Evolutionary conservation across 176 grass and related monocot species (phyloP).

Genomic region (Zizania latifolia): DNA sequence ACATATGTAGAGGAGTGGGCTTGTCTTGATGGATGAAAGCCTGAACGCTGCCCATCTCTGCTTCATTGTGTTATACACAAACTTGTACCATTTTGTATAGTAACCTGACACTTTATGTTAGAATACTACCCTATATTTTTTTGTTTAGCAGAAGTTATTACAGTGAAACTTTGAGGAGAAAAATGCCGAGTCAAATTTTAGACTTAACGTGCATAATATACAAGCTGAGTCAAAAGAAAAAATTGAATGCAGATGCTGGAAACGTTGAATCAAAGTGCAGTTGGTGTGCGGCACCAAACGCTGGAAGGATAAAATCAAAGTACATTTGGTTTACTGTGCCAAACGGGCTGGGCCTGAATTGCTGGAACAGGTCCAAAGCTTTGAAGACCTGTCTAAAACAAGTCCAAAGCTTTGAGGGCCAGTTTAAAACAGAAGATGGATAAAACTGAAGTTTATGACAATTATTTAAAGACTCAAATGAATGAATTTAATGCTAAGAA

Average conservation of each 20-base stretch:
- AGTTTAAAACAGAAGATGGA: too few species aligned
- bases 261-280: too few species aligned
- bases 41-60: background rate
- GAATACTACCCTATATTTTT: constrained; percentile 3
- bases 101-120: constrained; percentile 22
- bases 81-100: constrained; percentile 44
- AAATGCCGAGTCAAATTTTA: background rate
- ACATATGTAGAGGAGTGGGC: constrained; percentile 20
- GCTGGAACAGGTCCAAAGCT: background rate
- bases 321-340: background rate
- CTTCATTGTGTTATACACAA: constrained; percentile 24
- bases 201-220: background rate
- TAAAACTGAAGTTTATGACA: too few species aligned
- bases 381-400: too few species aligned
- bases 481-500: too few species aligned
- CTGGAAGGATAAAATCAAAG: background rate
- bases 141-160: background rate
- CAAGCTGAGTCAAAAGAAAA: too few species aligned
- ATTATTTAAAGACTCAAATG: too few species aligned
- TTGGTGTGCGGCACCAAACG: too few species aligned
- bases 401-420: too few species aligned
- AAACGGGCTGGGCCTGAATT: background rate
- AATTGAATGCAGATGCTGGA: background rate
- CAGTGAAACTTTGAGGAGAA: background rate
- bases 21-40: constrained; percentile 9